Evolutionary conservation across 2,329 filamentous ascomycete genomes (phyloP).

Genomic region (Calonectria montana): DNA sequence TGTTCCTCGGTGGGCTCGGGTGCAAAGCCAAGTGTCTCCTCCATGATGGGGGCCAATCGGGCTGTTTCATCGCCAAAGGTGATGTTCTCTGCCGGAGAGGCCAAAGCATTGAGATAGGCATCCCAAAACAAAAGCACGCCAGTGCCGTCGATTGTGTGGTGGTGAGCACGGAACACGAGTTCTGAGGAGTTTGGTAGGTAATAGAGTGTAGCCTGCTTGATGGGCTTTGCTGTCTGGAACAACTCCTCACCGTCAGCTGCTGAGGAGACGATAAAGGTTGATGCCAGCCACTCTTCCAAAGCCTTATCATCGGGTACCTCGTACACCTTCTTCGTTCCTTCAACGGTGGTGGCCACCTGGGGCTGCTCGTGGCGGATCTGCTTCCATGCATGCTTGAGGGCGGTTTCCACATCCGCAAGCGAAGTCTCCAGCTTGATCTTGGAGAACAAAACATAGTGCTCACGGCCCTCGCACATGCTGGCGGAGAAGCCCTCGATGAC

Average conservation of each 20-base stretch:
- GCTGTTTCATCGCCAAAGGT: conserved; percentile 16
- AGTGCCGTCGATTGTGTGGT: conserved; percentile 38
- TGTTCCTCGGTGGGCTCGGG: background rate
- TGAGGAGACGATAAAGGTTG: conserved; percentile 20
- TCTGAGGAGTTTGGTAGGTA: conserved; percentile 24
- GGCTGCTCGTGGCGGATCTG: conserved; percentile 40
- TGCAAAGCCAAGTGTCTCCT: conserved; percentile 11
- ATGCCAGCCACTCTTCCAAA: conserved; percentile 29
- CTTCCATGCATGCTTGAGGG: conserved; percentile 40
- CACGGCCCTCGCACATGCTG: conserved; percentile 11
- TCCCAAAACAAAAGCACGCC: conserved; percentile 38
- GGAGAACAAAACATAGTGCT: conserved; percentile 25
- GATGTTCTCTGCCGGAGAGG: conserved; percentile 8
- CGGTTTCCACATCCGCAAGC: conserved; percentile 15
- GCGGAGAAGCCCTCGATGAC: conserved; percentile 16
- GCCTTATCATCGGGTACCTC: conserved; percentile 33
- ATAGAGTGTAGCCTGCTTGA: conserved; percentile 25
- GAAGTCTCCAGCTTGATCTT: conserved; percentile 10
- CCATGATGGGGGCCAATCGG: conserved; percentile 20
- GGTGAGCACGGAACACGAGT: conserved; percentile 36
- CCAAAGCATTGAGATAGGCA: conserved; percentile 32
- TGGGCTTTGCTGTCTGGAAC: conserved; percentile 3
- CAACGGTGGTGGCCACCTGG: conserved; percentile 32
- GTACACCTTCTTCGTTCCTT: conserved; percentile 32
- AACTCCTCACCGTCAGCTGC: conserved; percentile 17